A percentile compares a stretch with the other conserved stretches of the same genome.
phyloP scores from a whole-genome alignment of 2,329 filamentous ascomycete genomes.

The Pseudogymnoascus pannorum region DNA sequence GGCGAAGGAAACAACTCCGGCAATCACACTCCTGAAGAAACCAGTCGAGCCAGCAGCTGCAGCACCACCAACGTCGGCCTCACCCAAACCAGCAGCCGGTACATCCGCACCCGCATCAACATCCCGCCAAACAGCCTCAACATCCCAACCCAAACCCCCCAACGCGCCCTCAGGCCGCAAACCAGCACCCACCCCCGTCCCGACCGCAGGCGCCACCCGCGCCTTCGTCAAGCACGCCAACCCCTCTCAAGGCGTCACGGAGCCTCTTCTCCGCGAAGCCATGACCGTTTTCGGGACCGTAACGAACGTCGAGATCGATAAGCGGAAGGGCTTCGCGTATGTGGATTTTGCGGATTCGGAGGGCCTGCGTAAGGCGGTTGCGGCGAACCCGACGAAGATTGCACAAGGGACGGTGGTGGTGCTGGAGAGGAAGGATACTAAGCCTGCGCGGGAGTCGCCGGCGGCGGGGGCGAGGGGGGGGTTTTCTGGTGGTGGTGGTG shows the following conservation, averaged over 20 bases:
- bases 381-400: conserved; percentile 72
- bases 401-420: conserved; percentile 84
- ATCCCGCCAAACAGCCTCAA: conserved; percentile 22
- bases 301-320: conserved; percentile 81
- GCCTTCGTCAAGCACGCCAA: conserved; percentile 80
- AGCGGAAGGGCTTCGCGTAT: conserved; percentile 90
- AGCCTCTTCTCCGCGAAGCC: conserved; percentile 66
- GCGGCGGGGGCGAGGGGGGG: conserved; percentile 14
- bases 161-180: conserved; percentile 25
- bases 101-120: conserved; percentile 26
- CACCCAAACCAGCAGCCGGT: conserved; percentile 16
- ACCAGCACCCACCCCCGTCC: conserved; percentile 21
- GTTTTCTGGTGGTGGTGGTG: conserved; percentile 9
- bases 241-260: conserved; percentile 84
- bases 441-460: conserved; percentile 16
- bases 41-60: conserved; percentile 23
- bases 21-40: conserved; percentile 35
- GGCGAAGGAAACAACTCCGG: conserved; percentile 24
- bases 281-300: conserved; percentile 69
- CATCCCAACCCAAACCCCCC: conserved; percentile 19
- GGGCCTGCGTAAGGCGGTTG: conserved; percentile 68
- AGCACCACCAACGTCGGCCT: conserved; percentile 23
- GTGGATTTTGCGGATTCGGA: conserved; percentile 75
- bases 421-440: conserved; percentile 65
- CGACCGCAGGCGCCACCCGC: conserved; percentile 47